Base-by-base conservation (phyloP, 768 basidiomycete genomes). In the Trametes cubensis region DNA sequence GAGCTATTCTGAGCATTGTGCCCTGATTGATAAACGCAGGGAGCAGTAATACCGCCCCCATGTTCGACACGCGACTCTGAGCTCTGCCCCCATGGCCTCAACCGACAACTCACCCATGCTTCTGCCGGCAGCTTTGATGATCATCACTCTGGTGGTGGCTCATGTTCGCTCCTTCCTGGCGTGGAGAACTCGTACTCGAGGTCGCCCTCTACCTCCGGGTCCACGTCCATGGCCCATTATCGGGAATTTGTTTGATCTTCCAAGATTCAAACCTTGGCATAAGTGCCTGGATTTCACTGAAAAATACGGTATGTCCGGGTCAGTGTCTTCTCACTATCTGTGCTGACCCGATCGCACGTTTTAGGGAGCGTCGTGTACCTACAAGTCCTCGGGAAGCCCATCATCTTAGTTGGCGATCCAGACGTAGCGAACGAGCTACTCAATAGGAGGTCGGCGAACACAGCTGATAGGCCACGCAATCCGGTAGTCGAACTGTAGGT, bases 171-270 rank as follows among this genome's bases (percentile, higher is more conserved):
- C 34, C 34, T 11, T 5, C 10, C 10, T 34, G 6, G 11, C 5
- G 2, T 26, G 53, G 53, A 8, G 7, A 0, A 8, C 34, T 15
- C 53, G 53, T 17, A 3, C 53, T 6, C 13, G 53, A 40, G 40
- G 53, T 6, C 14, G 13, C 15, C 53, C 21, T 42, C 40, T 54
- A 17, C 71, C 71, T 4, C 70, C 71, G 13, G 69, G 71, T n/a
- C 71, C 71, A 34, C 64, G 64, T 38, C 54, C 61, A 11, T 48
- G 41, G 45, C 66, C 70, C 4, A 44, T 72, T 7, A 40, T 72
- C 8, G 71, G 71, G 0, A 72, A 69, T 44, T 26, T 69, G 7
- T 39, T 67, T 15, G 61, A 68, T 28, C 47, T 69, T 15, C 66
- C 64, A 14, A 34, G 57, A 26, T 38, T 53, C 13, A 39, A 63